phyloP scores from a whole-genome alignment of 192 early-diverging fungal species.

The Umbelopsis sp. region DNA sequence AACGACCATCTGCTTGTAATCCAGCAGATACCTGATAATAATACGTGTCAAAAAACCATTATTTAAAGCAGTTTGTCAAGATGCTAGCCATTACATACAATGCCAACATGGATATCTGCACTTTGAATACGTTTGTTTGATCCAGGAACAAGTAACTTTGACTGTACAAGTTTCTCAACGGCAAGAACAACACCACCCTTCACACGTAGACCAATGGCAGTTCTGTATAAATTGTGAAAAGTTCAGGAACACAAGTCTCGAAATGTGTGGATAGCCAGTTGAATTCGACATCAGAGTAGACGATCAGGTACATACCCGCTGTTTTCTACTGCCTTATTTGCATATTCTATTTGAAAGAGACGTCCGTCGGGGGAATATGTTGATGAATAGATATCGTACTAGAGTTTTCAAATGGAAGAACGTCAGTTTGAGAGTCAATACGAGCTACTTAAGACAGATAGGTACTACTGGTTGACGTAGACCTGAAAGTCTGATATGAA shows the following conservation, averaged over 20 bases:
- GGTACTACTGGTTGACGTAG: not conserved
- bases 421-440: constrained; percentile 10
- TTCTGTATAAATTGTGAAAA: constrained; percentile 50
- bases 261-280: not conserved
- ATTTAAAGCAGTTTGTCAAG: too few relatives aligned
- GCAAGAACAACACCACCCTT: constrained; percentile 97
- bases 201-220: constrained; percentile 89
- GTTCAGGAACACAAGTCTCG: not conserved
- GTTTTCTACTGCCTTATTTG: constrained; percentile 97
- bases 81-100: constrained; percentile 56
- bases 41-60: not conserved
- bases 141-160: constrained; percentile 90
- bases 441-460: not conserved
- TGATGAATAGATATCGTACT: constrained; percentile 97
- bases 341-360: constrained; percentile 99
- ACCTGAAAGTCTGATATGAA: not conserved
- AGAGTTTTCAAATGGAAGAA: constrained; percentile 25
- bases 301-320: constrained; percentile 70
- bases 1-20: constrained; percentile 88
- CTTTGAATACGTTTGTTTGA: constrained; percentile 94
- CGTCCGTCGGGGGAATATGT: constrained; percentile 99
- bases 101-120: constrained; percentile 90
- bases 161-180: constrained; percentile 93
- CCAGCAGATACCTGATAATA: constrained; percentile 80
- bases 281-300: not conserved